Evolutionary conservation across 768 basidiomycete species (phyloP).

Genomic region (Tylopilus cervinicoccineus): DNA sequence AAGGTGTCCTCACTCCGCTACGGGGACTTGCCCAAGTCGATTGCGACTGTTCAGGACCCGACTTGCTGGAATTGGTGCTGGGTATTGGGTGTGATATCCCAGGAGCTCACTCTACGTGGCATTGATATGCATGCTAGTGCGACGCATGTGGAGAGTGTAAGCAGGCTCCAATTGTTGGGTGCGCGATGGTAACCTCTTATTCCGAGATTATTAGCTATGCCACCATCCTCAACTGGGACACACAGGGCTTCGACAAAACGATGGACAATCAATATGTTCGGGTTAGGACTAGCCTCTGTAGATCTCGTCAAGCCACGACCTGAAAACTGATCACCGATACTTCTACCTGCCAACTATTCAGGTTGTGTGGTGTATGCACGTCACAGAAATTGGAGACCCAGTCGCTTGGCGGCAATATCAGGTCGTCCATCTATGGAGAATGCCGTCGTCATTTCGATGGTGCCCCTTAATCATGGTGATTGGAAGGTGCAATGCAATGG

Average conservation of each 20-base stretch:
- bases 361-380: background rate
- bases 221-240: background rate
- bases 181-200: background rate
- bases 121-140: background rate
- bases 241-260: background rate
- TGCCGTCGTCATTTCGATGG: background rate
- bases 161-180: background rate
- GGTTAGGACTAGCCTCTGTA: background rate
- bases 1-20: background rate
- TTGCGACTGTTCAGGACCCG: background rate
- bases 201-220: background rate
- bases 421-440: background rate
- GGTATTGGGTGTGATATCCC: background rate
- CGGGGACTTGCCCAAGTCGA: background rate
- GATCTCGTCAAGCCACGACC: background rate
- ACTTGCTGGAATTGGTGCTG: background rate
- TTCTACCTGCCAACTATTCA: background rate
- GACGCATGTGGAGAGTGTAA: background rate
- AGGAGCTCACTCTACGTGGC: background rate
- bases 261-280: background rate
- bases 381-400: background rate
- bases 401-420: background rate
- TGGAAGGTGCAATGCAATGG: background rate
- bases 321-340: too few species aligned
- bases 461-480: background rate